phyloP scores from a whole-genome alignment of 164 flowering plant species.

The Sedum album region DNA sequence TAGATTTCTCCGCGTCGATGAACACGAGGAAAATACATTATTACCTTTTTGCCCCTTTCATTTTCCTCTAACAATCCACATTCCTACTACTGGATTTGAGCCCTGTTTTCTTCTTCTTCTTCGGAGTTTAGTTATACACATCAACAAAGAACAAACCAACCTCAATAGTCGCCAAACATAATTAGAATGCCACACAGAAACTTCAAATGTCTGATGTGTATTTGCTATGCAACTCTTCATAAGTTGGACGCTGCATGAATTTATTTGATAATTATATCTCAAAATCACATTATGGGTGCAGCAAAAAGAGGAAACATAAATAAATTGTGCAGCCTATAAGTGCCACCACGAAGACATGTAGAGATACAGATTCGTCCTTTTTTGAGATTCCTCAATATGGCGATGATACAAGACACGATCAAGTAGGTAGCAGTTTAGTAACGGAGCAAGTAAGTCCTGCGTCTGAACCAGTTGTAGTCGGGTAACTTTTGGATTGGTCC shows the following conservation, averaged over 20 bases:
- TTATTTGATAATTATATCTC: background rate
- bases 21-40: background rate
- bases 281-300: background rate
- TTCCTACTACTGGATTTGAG: no score
- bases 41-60: no score
- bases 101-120: no score
- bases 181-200: no score
- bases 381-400: background rate
- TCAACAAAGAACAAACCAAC: no score
- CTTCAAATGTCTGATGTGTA: no score
- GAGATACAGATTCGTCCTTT: background rate
- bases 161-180: no score
- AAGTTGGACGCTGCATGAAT: background rate
- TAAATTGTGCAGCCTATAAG: background rate
- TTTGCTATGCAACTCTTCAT: no score
- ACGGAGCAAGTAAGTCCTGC: conserved; percentile 85
- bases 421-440: conserved; percentile 24
- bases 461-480: conserved; percentile 99
- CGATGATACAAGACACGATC: background rate
- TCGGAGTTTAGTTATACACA: no score
- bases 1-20: background rate
- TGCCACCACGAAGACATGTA: background rate
- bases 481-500: conserved; percentile 79
- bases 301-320: background rate
- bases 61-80: no score